Conservation (phyloP, 768 basidiomycete genomes). For the Cystobasidium onofrii region DNA sequence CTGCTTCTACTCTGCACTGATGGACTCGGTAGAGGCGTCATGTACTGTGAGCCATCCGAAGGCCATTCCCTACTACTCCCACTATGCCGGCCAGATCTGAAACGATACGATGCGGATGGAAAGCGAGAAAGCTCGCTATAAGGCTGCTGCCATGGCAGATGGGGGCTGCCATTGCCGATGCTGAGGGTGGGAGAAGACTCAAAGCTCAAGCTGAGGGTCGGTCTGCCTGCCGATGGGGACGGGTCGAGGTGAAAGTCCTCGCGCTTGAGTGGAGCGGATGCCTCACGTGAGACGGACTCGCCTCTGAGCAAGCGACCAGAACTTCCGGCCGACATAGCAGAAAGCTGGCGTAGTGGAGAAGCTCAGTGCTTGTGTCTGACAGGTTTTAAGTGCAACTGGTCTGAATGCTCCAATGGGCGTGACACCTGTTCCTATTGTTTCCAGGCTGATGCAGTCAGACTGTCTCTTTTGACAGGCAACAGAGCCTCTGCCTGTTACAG, state of each 20-base stretch:
- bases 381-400: too few relatives aligned
- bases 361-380: too few relatives aligned
- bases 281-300: neutral
- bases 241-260: neutral
- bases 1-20: constrained; percentile 2
- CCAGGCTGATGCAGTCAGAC: too few relatives aligned
- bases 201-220: constrained; percentile 6
- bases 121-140: constrained; percentile 30
- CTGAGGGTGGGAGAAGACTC: neutral
- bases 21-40: constrained; percentile 29
- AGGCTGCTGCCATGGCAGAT: constrained; percentile 22
- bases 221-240: neutral
- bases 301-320: neutral
- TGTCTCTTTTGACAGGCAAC: neutral
- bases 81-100: neutral
- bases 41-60: constrained; percentile 8
- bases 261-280: neutral
- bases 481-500: neutral
- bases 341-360: too few relatives aligned
- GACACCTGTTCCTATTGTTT: too few relatives aligned
- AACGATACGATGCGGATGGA: constrained; percentile 25
- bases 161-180: neutral
- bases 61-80: constrained; percentile 5
- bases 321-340: neutral
- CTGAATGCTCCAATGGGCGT: too few relatives aligned